Conservation (phyloP, 768 basidiomycete genomes). For the Tricholoma saponaceum region DNA sequence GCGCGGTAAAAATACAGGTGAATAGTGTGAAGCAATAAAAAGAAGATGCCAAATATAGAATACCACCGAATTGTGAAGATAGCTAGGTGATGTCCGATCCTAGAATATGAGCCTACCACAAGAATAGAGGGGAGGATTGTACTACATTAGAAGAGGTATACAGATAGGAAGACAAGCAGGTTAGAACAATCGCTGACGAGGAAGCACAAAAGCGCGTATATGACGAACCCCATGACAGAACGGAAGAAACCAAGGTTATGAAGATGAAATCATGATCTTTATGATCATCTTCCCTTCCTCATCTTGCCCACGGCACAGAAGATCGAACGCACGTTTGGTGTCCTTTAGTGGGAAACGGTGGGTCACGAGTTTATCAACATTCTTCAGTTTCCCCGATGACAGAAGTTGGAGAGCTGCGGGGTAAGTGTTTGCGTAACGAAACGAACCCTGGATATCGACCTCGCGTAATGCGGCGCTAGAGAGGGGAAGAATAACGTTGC, state of each 20-base stretch:
- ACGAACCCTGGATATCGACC: conserved; percentile 89
- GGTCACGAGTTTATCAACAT: conserved; percentile 73
- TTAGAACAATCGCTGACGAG: neutral
- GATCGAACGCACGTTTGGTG: conserved; percentile 74
- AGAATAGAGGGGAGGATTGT: neutral
- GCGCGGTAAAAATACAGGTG: conserved; percentile 10
- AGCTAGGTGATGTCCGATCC: neutral
- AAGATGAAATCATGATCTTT: conserved; percentile 77
- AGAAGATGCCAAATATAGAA: neutral
- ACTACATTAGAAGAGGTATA: neutral
- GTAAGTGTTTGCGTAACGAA: conserved; percentile 90
- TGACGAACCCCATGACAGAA: neutral
- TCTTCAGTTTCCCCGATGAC: conserved; percentile 57
- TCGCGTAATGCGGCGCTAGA: conserved; percentile 81
- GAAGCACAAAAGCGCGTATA: neutral
- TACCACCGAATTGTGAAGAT: neutral
- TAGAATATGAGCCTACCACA: neutral
- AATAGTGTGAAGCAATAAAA: conserved; percentile 3
- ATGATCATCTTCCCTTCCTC: conserved; percentile 78
- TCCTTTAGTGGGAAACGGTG: conserved; percentile 68
- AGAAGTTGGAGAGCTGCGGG: conserved; percentile 79
- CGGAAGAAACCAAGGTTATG: conserved; percentile 13
- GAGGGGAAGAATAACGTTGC: conserved; percentile 78
- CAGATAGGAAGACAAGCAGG: neutral
- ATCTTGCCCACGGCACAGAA: conserved; percentile 73